phyloP scores from a whole-genome alignment of 768 basidiomycete species.

The Hydnomerulius pinastri region DNA sequence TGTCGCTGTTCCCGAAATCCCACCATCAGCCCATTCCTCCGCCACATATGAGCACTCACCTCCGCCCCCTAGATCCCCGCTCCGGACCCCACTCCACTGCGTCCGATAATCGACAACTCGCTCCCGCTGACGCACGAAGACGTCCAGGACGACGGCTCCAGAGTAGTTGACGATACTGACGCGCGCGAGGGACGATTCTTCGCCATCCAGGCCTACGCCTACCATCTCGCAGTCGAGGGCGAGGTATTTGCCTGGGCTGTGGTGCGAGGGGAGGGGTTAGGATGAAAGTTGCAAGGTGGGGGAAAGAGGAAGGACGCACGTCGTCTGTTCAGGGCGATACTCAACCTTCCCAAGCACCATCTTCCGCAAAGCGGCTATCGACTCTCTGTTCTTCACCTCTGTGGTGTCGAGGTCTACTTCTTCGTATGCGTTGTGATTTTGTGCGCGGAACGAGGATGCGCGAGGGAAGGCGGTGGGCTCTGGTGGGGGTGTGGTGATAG shows the following conservation, averaged over 20 bases:
- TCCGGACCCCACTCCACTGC: constrained; percentile 82
- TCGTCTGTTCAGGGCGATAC: constrained; percentile 41
- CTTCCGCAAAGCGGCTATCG: constrained; percentile 43
- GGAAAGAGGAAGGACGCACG: constrained; percentile 39
- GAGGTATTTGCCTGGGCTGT: constrained; percentile 72
- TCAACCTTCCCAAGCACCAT: constrained; percentile 55
- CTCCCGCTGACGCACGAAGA: constrained; percentile 84
- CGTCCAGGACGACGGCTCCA: constrained; percentile 78
- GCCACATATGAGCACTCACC: constrained; percentile 21
- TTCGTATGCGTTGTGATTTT: constrained; percentile 1
- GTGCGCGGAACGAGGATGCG: constrained; percentile 4
- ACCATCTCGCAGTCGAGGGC: constrained; percentile 99
- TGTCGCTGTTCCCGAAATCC: constrained; percentile 51
- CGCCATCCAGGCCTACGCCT: constrained; percentile 82
- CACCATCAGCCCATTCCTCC: neutral
- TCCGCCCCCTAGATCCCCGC: constrained; percentile 72
- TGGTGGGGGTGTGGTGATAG: neutral
- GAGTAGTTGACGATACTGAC: constrained; percentile 90
- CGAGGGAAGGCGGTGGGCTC: neutral
- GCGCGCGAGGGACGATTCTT: constrained; percentile 83
- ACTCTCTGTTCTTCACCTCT: constrained; percentile 50
- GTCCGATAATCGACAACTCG: constrained; percentile 93
- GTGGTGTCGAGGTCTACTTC: constrained; percentile 19
- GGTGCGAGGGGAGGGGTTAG: constrained; percentile 7
- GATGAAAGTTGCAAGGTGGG: no score